These are phyloP conservation scores for Alliaria petiolata DNA, from an alignment of 345 rosid species.

Conservation along the genomic window DNA sequence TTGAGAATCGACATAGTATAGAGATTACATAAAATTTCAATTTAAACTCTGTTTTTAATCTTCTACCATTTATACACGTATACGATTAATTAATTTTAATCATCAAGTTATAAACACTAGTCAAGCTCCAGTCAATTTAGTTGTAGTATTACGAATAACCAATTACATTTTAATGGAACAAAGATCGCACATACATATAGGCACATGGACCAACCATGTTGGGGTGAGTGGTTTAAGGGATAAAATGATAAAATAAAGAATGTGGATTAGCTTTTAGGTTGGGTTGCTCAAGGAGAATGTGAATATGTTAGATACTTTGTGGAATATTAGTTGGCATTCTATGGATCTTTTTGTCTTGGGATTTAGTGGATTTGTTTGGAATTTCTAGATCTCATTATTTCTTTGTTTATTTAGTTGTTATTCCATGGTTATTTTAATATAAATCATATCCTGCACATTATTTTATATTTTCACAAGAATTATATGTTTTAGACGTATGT, in stretches of 20 bases:
- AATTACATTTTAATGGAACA: background rate
- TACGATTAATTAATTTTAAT: background rate
- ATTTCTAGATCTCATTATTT: background rate
- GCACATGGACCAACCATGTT: constrained; percentile 29
- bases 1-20: background rate
- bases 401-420: background rate
- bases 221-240: constrained; percentile 10
- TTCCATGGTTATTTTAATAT: background rate
- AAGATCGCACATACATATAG: background rate
- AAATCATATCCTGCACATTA: background rate
- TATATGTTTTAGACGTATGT: background rate
- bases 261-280: constrained; percentile 34
- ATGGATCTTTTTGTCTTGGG: constrained; percentile 55
- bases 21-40: background rate
- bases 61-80: background rate
- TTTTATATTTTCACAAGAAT: background rate
- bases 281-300: constrained; percentile 33
- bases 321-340: constrained; percentile 50
- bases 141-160: background rate
- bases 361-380: constrained; percentile 45
- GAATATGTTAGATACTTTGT: constrained; percentile 25
- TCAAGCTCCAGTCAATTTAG: background rate
- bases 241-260: constrained; percentile 20
- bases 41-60: background rate
- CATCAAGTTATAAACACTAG: background rate